Conservation (phyloP, 2,329 filamentous ascomycete genomes). For the Xylariaceae sp. region DNA sequence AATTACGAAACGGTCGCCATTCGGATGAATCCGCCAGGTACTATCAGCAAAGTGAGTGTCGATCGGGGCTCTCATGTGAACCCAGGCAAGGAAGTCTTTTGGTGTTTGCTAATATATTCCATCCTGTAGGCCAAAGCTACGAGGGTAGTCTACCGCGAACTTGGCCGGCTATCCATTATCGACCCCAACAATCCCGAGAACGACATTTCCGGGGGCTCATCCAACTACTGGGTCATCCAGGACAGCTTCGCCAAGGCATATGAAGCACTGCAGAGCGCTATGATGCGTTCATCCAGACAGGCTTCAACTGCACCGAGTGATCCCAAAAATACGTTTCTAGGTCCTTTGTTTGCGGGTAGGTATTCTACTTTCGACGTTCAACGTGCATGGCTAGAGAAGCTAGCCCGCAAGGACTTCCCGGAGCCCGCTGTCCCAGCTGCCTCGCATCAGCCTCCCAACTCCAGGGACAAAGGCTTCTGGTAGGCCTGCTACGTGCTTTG, state of each 20-base stretch:
- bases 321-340: conserved; percentile 55
- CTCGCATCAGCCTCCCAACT: not conserved
- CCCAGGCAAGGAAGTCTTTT: too few species aligned
- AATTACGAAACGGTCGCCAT: conserved; percentile 67
- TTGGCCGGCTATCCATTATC: conserved; percentile 73
- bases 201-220: conserved; percentile 85
- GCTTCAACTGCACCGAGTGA: conserved; percentile 26
- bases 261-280: conserved; percentile 49
- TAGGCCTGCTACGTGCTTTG: not conserved
- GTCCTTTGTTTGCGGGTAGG: conserved; percentile 67
- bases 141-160: conserved; percentile 51
- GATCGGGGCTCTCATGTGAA: not conserved
- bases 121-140: conserved; percentile 40
- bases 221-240: conserved; percentile 62
- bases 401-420: conserved; percentile 39
- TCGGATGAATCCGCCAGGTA: conserved; percentile 65
- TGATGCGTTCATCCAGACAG: conserved; percentile 44
- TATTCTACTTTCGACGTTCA: conserved; percentile 33
- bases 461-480: not conserved
- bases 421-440: too few species aligned
- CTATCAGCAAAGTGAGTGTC: conserved; percentile 60
- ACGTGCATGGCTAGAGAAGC: conserved; percentile 46
- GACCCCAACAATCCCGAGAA: conserved; percentile 83
- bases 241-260: conserved; percentile 64
- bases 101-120: too few species aligned